Base-by-base conservation (phyloP, 1,139 yeast species). In the Meyerozyma elateridarum region DNA sequence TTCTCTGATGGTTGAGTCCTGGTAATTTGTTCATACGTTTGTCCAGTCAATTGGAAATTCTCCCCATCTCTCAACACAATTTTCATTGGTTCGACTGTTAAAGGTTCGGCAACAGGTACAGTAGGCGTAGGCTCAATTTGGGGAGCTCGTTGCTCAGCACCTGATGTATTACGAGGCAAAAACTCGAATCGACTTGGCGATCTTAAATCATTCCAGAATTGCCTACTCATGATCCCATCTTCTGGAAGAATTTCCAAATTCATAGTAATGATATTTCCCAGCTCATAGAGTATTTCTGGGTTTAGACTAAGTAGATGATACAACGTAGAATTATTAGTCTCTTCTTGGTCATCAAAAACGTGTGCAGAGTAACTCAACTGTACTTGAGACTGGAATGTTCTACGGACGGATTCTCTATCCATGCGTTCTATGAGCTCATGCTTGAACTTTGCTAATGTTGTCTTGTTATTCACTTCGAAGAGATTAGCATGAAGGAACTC, bases 321-420 rank as follows among this genome's bases (percentile, higher is more conserved):
- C 14, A 15, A 12, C 15, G 16, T n/a, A 15, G 25, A 22, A 9
- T 20, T 15, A n/a, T 21, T 29, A 7, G 11, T 14, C 4, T 14
- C 20, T 6, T 20, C 14, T n/a, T 22, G 12, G 29, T 27, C 16
- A 7, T 15, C 25, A 7, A 22, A 15, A 7, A 22, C 24, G 13
- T 25, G 29, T 5, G 18, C 28, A 11, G 28, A 36, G 33, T 43
- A 48, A 8, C 32, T 36, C 20, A 59, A 35, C 29, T 40, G 44
- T 13, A 59, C 36, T 35, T 59, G 63, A 22, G 59, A 63, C 30
- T 47, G 47, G 31, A 55, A 57, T 2, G 64, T 59, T 35, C 64
- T 42, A 19, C 51, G 41, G 0, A 56, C 63, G 15, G 53, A 44
- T 5, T 40, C 37, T 15, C 38, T 36, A 31, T 59, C 62, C 9